phyloP scores from a whole-genome alignment of 352 stramenopile species.

The Thalassiosira hispida region DNA sequence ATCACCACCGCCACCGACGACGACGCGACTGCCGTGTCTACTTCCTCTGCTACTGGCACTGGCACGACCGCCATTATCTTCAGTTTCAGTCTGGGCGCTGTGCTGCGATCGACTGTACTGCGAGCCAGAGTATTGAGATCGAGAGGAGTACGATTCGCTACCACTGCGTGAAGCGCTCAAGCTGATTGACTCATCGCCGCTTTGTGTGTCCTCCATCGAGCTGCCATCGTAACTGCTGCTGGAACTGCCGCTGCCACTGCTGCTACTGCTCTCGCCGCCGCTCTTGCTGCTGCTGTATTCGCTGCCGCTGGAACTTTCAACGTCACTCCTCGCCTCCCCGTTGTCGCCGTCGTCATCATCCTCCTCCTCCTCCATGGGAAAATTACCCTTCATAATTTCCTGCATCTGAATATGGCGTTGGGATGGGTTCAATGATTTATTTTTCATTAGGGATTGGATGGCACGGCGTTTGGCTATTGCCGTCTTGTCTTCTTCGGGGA shows the following conservation, averaged over 20 bases:
- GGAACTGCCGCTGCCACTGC: neutral
- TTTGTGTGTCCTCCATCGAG: no score
- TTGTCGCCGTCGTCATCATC: neutral
- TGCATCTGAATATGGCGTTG: conserved; percentile 46
- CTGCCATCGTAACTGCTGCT: neutral
- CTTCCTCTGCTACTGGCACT: neutral
- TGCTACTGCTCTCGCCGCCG: neutral
- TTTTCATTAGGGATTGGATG: conserved; percentile 56
- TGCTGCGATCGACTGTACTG: no score
- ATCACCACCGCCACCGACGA: neutral
- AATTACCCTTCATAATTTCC: conserved; percentile 54
- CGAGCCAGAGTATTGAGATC: neutral
- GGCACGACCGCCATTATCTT: neutral
- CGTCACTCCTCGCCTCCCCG: neutral
- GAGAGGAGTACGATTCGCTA: no score
- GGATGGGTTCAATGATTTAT: conserved; percentile 33
- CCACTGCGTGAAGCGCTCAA: no score
- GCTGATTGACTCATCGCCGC: neutral
- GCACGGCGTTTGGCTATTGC: conserved; percentile 39
- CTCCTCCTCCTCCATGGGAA: neutral
- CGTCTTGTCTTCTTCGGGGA: conserved; percentile 49
- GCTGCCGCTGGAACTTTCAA: neutral
- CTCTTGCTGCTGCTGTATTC: neutral
- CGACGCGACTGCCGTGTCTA: no score
- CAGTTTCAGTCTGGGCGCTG: neutral